Conservation (phyloP, 495 filamentous ascomycete species). For the Acidomyces sp. region DNA sequence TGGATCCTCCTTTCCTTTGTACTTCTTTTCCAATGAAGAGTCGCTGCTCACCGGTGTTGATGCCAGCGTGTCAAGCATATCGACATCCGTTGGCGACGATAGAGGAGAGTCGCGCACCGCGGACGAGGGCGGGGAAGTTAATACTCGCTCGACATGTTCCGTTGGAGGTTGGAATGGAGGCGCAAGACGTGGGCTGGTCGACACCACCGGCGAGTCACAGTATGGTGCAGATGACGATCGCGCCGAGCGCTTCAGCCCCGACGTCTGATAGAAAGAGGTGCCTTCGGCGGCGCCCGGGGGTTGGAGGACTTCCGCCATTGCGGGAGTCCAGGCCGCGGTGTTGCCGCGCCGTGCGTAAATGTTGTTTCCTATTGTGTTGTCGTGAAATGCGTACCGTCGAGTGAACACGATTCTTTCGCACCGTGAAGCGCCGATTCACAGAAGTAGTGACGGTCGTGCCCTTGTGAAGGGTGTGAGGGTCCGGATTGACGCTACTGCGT, state of each 20-base stretch:
- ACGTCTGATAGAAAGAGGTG: not conserved
- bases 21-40: not conserved
- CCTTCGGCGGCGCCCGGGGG: not conserved
- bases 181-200: not conserved
- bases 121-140: not conserved
- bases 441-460: not conserved
- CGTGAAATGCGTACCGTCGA: too few species aligned
- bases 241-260: not conserved
- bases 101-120: not conserved
- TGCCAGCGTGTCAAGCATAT: not conserved
- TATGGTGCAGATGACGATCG: not conserved
- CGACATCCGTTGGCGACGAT: not conserved
- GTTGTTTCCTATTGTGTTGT: not conserved
- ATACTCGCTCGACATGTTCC: not conserved
- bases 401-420: too few species aligned
- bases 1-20: constrained; percentile 3
- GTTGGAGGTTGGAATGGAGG: not conserved
- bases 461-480: not conserved
- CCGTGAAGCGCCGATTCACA: not conserved
- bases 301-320: constrained; percentile 1
- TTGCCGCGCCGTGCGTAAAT: not conserved
- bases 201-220: not conserved
- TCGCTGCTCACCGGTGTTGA: not conserved
- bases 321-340: not conserved
- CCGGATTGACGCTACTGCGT: not conserved